Conservation (phyloP, 2,329 filamentous ascomycete species). For the Penicillium crustosum region DNA sequence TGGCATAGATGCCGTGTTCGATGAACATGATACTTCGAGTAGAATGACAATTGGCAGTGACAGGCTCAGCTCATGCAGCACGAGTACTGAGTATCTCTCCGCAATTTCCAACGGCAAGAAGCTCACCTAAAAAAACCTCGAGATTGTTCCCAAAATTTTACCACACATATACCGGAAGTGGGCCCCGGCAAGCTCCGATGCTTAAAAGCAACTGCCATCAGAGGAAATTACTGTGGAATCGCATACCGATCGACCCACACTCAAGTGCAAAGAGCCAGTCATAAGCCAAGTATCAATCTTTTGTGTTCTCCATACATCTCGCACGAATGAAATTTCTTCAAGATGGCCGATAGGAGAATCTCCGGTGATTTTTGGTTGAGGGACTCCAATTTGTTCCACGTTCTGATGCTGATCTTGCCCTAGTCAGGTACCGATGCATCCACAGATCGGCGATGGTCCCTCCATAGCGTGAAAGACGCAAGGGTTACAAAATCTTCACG, state of each 20-base stretch:
- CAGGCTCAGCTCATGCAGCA: neutral
- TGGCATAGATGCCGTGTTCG: too few species aligned
- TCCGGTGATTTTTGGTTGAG: neutral
- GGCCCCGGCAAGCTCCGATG: neutral
- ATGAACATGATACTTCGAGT: neutral
- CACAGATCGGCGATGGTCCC: neutral
- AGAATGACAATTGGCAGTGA: too few species aligned
- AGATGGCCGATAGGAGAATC: neutral
- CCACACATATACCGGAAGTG: neutral
- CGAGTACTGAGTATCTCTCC: neutral
- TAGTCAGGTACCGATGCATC: neutral
- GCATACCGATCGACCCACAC: neutral
- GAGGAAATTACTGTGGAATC: neutral
- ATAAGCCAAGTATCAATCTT: neutral
- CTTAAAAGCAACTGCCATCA: neutral
- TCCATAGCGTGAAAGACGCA: neutral
- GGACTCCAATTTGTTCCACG: neutral
- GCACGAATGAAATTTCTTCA: neutral
- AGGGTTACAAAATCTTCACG: slow-evolving; percentile 1
- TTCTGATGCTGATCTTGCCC: neutral
- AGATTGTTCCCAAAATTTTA: neutral
- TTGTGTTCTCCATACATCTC: too few species aligned
- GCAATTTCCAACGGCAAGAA: neutral
- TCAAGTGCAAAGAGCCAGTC: neutral
- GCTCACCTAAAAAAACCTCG: too few species aligned